Evolutionary conservation across 306 rosid genomes (phyloP), one percentile per base, ranked within the genome.

Genomic region (Dicorynia guianensis): DNA sequence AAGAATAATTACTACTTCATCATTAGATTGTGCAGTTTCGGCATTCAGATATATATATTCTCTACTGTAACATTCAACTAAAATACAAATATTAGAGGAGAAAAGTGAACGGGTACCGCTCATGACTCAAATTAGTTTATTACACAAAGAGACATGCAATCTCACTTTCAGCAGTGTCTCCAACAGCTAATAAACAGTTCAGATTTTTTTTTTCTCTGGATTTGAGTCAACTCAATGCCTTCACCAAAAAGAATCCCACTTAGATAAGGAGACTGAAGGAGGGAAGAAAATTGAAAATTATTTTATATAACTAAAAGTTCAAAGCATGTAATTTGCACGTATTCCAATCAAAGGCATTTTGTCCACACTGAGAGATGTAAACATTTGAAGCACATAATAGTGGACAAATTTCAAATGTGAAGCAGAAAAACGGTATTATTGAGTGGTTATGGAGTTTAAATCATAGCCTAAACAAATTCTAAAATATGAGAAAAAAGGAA

Each of bases 351-450:
- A 17, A 66, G 44, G 33, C 55, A 44, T 18, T 60, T 13, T 15
- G 7, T 40, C 19, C 53, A 33, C 39, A 74, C 53, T 8, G 42
- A 67, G 36, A 42, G 36, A 64, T 79, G 42, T 56, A 70, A 58
- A 67, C 43, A 79, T 46, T 73, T 53, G 52, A 73, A 72, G 30
- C 53, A 74, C 36, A 39, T 44, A 19, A 76, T 19, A 40, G 57
- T 6, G 19, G 7, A 5, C 19, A 43, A 56, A 7, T 11, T 7
- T 44, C 34, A 44, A 71, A 19, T 42, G 12, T 48, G 44, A 43
- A 66, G 15, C 52, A 11, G 12, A 66, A 76, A 72, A 72, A 10
- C 33, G 33, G 40, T 54, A 56, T 10, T 35, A 69, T 39, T 8
- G 15, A 36, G 62, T n/a, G 48, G 52, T 68, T 62, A 13, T 47